These are phyloP conservation scores for Parastagonospora nodorum DNA, from an alignment of 2,329 filamentous ascomycete genomes.

Conservation along the genomic window DNA sequence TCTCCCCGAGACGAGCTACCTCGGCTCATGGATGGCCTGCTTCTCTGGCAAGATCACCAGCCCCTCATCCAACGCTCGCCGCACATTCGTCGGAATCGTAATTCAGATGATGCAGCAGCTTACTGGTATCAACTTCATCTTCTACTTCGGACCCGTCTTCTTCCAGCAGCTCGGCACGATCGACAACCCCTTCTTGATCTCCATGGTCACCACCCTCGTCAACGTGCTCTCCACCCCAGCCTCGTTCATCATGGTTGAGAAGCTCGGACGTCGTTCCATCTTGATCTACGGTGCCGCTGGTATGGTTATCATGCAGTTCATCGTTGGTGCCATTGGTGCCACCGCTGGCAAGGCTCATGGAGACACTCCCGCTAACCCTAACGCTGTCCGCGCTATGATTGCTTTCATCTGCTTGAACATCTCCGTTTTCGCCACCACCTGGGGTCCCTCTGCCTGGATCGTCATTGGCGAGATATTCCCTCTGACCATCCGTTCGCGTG, in stretches of 20 bases:
- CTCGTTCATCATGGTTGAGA: slow-evolving; percentile 77
- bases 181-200: slow-evolving; percentile 65
- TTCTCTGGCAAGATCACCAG: slow-evolving; percentile 59
- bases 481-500: slow-evolving; percentile 84
- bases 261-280: slow-evolving; percentile 76
- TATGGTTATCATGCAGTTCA: slow-evolving; percentile 87
- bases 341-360: slow-evolving; percentile 46
- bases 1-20: slow-evolving; percentile 40
- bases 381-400: slow-evolving; percentile 61
- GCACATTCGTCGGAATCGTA: slow-evolving; percentile 53
- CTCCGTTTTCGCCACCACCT: slow-evolving; percentile 87
- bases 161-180: slow-evolving; percentile 47
- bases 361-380: slow-evolving; percentile 32
- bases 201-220: slow-evolving; percentile 76
- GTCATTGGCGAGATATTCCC: slow-evolving; percentile 92
- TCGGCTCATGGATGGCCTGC: slow-evolving; percentile 67
- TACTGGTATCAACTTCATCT: slow-evolving; percentile 55
- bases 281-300: slow-evolving; percentile 77
- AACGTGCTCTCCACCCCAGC: slow-evolving; percentile 79
- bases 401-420: slow-evolving; percentile 93
- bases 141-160: slow-evolving; percentile 47
- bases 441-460: slow-evolving; percentile 75
- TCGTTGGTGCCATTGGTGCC: slow-evolving; percentile 71
- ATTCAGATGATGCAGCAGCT: slow-evolving; percentile 65
- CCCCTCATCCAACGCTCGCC: slow-evolving; percentile 57